Percentiles rank a stretch among this genome's conserved stretches.
Evolutionary conservation across 345 rosid species (phyloP).

Genomic region (Heritiera littoralis): DNA sequence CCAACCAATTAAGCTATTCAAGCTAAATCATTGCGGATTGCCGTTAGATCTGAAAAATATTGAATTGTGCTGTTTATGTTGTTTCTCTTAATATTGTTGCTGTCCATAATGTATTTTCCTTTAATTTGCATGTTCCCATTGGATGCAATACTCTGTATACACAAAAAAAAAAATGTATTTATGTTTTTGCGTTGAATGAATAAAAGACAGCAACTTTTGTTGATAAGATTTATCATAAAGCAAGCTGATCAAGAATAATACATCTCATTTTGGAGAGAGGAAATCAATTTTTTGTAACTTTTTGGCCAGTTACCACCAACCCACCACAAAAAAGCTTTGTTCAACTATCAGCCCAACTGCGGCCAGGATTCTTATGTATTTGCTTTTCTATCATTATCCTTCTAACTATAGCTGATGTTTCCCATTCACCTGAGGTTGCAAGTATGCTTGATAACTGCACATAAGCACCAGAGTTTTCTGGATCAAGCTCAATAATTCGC

Average conservation of each 20-base stretch:
- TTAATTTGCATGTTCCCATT: too few species aligned
- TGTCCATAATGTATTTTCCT: too few species aligned
- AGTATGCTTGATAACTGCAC: conserved; percentile 65
- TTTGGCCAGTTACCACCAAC: not conserved
- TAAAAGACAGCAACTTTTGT: too few species aligned
- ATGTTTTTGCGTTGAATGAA: too few species aligned
- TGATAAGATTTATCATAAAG: not conserved
- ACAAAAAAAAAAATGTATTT: too few species aligned
- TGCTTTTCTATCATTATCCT: conserved; percentile 46
- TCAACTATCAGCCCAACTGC: conserved; percentile 51
- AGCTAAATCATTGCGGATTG: too few species aligned
- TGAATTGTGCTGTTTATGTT: too few species aligned
- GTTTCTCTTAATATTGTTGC: too few species aligned
- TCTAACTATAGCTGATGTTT: conserved; percentile 60
- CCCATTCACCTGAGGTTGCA: conserved; percentile 83
- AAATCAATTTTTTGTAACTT: not conserved
- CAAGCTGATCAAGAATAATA: not conserved
- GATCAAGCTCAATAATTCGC: conserved; percentile 72
- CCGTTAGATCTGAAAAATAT: too few species aligned
- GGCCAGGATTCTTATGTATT: conserved; percentile 55
- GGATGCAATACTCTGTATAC: too few species aligned
- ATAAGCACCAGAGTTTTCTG: conserved; percentile 73
- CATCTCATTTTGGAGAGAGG: not conserved
- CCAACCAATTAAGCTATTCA: too few species aligned
- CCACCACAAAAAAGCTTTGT: not conserved